phyloP scores from a whole-genome alignment of 2,329 filamentous ascomycete species.

The Helotiales sp. region DNA sequence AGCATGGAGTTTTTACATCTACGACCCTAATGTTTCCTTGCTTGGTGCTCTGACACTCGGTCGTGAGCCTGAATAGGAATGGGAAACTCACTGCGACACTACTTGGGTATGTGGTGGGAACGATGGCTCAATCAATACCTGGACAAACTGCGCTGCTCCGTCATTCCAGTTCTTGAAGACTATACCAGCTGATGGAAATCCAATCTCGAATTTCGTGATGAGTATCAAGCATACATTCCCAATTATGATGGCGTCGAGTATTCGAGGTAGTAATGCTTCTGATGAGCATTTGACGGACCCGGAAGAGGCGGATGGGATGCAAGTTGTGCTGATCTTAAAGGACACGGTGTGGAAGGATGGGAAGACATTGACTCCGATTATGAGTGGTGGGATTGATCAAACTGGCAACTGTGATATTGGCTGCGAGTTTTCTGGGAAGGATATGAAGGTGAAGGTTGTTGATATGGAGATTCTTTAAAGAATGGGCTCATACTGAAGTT shows the following conservation, averaged over 20 bases:
- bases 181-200: not conserved
- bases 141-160: not conserved
- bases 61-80: not conserved
- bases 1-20: conserved; percentile 8
- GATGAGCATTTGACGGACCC: not conserved
- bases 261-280: not conserved
- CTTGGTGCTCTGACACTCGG: not conserved
- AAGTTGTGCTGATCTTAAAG: not conserved
- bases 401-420: conserved; percentile 5
- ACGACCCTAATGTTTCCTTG: not conserved
- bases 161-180: conserved; percentile 5
- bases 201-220: not conserved
- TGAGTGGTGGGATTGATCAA: conserved; percentile 1
- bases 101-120: not conserved
- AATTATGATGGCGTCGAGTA: conserved; percentile 5
- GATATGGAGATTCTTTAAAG: conserved; percentile 6
- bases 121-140: not conserved
- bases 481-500: not conserved
- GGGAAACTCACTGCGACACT: not conserved
- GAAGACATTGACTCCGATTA: not conserved
- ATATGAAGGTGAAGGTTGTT: not conserved
- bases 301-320: conserved; percentile 1
- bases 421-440: not conserved
- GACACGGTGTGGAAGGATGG: conserved; percentile 2
- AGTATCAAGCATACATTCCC: conserved; percentile 6